Evolutionary conservation across 73 alveolate species (phyloP), one percentile per base, ranked within the genome.

Genomic region (Stentor roeselii): DNA sequence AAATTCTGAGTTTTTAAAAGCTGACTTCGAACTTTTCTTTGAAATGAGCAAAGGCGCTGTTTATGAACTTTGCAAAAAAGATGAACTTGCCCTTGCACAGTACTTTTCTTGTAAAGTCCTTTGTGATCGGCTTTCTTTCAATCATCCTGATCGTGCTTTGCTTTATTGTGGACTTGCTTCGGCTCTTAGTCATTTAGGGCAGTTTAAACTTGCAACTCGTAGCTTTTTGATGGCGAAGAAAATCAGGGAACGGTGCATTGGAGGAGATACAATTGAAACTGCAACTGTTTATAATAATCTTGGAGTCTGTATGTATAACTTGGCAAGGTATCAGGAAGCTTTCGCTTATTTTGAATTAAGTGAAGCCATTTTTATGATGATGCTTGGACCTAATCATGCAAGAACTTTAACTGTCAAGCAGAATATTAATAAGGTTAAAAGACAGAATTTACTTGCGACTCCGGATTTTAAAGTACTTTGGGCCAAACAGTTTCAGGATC

Each of bases 241-340:
- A 86, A 91, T 95, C 82, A 95, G 99, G 89, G 99, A 97, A 89
- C 95, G 95, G 84, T 87, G 95, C 39, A 91, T 96, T 30, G 99
- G 99, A 1, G 98, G 99, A 3, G 99, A 97, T 78, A 95, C 99
- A n/a, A 94, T 96, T 3, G 99, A 97, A 83, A 97, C 99, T 3
- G 99, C 99, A n/a, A 96, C 99, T 3, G 97, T 96, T 11, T 97
- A 95, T 82, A 97, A 97, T 86, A 97, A 97, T 87, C 92, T 97
- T 35, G 99, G 99, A 60, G 93, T 95, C 75, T 93, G 97, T 76
- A 93, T 95, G 97, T 86, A 74, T 82, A 87, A 88, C 95, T 92
- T 95, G 4, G 97, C 91, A 39, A 89, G 99, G 83, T 90, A 93
- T 85, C 78, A 92, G 83, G 98, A 95, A 87, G 87, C 97, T 32